Percentiles rank a stretch among this genome's conserved stretches.
Evolutionary conservation across 2,329 filamentous ascomycete species (phyloP).

Genomic region (Ascochyta pisi): DNA sequence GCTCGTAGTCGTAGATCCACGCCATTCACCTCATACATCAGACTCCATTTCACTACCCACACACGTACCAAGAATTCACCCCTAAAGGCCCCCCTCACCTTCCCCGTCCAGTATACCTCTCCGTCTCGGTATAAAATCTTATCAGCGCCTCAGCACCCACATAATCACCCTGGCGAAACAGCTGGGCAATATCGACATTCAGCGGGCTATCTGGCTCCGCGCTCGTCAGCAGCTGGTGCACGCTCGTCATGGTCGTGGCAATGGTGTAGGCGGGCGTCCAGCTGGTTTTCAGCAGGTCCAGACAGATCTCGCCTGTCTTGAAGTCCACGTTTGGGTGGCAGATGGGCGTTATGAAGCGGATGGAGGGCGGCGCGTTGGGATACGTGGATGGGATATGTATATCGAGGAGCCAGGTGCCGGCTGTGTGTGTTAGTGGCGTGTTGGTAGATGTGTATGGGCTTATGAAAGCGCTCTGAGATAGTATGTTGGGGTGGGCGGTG

Average conservation of each 20-base stretch:
- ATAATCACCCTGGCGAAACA: constrained; percentile 71
- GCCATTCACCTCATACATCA: too few species aligned
- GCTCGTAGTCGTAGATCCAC: too few species aligned
- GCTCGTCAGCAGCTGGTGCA: constrained; percentile 72
- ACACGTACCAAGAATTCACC: background rate
- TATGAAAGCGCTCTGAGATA: too few species aligned
- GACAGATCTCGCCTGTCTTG: constrained; percentile 86
- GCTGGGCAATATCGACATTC: constrained; percentile 77
- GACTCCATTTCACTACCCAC: background rate
- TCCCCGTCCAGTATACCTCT: constrained; percentile 49
- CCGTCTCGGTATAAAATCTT: constrained; percentile 70
- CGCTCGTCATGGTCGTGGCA: constrained; percentile 73
- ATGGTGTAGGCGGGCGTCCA: constrained; percentile 91
- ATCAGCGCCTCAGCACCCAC: constrained; percentile 74
- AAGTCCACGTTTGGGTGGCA: constrained; percentile 52
- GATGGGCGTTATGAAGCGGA: constrained; percentile 73
- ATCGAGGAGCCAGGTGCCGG: constrained; percentile 81
- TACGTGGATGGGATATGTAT: constrained; percentile 81
- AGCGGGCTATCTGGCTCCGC: constrained; percentile 78
- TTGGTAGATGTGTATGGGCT: too few species aligned
- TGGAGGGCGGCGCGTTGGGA: constrained; percentile 76
- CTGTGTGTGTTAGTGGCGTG: constrained; percentile 41
- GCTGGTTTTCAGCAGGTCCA: constrained; percentile 77
- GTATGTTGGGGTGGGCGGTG: background rate
- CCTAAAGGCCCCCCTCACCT: too few species aligned